Conservation (phyloP, 768 basidiomycete genomes). For the Cystofilobasidium macerans region DNA sequence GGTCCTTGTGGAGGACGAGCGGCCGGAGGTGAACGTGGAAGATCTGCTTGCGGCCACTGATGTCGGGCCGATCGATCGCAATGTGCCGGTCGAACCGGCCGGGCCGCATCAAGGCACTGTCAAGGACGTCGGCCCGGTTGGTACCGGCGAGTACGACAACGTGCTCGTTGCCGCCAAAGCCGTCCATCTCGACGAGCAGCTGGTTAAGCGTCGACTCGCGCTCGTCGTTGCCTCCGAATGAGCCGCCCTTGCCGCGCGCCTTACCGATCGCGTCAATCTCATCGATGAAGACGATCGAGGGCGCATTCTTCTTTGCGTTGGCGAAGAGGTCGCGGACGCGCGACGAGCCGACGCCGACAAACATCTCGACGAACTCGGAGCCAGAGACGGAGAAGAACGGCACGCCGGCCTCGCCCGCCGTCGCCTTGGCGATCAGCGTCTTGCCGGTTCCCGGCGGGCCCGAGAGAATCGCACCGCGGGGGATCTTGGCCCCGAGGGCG, state of each 20-base stretch:
- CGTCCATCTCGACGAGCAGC: slow-evolving; percentile 97
- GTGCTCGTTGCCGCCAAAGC: slow-evolving; percentile 93
- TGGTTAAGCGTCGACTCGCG: slow-evolving; percentile 96
- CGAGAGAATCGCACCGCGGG: slow-evolving; percentile 84
- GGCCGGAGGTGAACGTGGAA: slow-evolving; percentile 84
- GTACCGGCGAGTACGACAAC: slow-evolving; percentile 94
- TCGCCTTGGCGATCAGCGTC: slow-evolving; percentile 93
- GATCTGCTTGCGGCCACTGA: slow-evolving; percentile 84
- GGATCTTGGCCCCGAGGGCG: slow-evolving; percentile 93
- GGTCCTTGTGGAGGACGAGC: slow-evolving; percentile 50
- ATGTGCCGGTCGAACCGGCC: slow-evolving; percentile 97
- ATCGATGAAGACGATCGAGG: slow-evolving; percentile 97
- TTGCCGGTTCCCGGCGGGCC: slow-evolving; percentile 98
- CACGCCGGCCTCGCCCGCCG: slow-evolving; percentile 92
- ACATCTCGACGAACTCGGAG: slow-evolving; percentile 99
- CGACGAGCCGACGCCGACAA: slow-evolving; percentile 96
- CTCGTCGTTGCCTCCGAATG: slow-evolving; percentile 90
- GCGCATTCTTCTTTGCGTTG: slow-evolving; percentile 92
- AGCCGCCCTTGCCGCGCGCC: slow-evolving; percentile 63
- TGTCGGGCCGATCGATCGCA: slow-evolving; percentile 86
- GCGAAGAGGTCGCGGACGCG: slow-evolving; percentile 95
- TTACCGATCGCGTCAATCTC: slow-evolving; percentile 99
- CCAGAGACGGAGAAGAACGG: slow-evolving; percentile 98
- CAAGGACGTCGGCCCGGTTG: slow-evolving; percentile 91
- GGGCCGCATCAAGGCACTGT: slow-evolving; percentile 87